Evolutionary conservation across 78 protist genomes (phyloP), one percentile per base, ranked within the genome.

Genomic region (Dictyostelium capitatum): DNA sequence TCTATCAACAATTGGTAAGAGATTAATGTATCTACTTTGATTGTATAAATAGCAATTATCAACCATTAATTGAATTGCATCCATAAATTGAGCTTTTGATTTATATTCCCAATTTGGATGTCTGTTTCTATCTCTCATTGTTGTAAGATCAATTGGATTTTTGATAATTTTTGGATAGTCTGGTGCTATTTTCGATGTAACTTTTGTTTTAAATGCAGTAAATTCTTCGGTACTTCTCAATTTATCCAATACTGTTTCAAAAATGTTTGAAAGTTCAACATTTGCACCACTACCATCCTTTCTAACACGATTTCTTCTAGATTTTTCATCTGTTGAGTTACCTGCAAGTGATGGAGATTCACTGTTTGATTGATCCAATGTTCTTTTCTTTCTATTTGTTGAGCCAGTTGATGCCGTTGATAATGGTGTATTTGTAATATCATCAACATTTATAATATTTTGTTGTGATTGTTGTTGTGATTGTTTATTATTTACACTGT

Each of bases 261-360:
- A 91, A 7, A 91, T 77, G 75, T 91, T 91, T 41, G 84, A 53
- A 11, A 91, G 65, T 70, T 65, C 90, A 25, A 91, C 95, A 43
- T 91, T 89, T 32, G 95, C 95, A 74, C 95, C 95, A 73, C 80
- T 65, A 53, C 96, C 91, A 84, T 74, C 87, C 50, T 85, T 84
- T 83, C 96, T 77, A 70, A 81, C 81, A 83, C 89, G 77, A 48
- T 83, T 80, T 62, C 89, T 41, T 41, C 96, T 14, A 17, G 91
- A 83, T 23, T n/a, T 23, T 19, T 62, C 37, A 15, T 70, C 79
- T 5, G 85, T 47, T 37, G 59, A 70, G 46, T 37, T 37, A 37
- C 43, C 43, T 37, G 43, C 43, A 15, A 77, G 79, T 46, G 74
- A 56, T 59, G 84, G 84, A 30, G 90, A 43, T 19, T 57, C 47